Conservation (phyloP, 345 rosid genomes). For the Lenwebbia sp. region DNA sequence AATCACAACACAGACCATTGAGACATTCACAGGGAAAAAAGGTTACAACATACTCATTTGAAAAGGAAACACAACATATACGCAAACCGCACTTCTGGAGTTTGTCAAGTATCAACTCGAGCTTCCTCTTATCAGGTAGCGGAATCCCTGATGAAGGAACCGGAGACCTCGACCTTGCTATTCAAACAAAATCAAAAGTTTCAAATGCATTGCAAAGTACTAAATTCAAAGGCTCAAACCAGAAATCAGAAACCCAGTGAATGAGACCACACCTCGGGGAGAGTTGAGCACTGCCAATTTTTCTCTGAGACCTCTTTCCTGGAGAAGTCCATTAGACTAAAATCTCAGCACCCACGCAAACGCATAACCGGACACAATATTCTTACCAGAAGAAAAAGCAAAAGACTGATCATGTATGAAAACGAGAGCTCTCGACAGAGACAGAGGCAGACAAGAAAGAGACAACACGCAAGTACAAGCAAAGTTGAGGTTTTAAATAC, state of each 20-base stretch:
- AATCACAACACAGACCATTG: not conserved
- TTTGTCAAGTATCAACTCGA: conserved; percentile 83
- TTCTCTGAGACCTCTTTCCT: not conserved
- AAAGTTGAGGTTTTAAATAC: conserved; percentile 1
- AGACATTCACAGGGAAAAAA: not conserved
- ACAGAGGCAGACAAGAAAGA: conserved; percentile 18
- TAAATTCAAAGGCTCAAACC: not conserved
- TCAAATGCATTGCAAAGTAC: not conserved
- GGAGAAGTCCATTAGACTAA: not conserved
- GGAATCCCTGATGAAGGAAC: conserved; percentile 22
- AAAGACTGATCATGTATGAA: not conserved
- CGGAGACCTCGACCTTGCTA: conserved; percentile 34
- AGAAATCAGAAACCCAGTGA: not conserved
- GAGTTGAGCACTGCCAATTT: conserved; percentile 15
- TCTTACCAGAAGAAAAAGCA: not conserved
- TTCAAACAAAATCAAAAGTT: not conserved
- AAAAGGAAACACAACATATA: not conserved
- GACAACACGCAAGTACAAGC: conserved; percentile 39
- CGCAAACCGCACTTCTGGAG: conserved; percentile 65
- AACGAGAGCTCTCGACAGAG: not conserved
- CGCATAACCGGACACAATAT: not conserved
- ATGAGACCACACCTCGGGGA: conserved; percentile 34
- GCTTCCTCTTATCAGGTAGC: conserved; percentile 62
- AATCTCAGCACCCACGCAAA: not conserved
- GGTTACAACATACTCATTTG: not conserved